Evolutionary conservation across 345 rosid species (phyloP).

Genomic region (Eucalyptus melliodora): DNA sequence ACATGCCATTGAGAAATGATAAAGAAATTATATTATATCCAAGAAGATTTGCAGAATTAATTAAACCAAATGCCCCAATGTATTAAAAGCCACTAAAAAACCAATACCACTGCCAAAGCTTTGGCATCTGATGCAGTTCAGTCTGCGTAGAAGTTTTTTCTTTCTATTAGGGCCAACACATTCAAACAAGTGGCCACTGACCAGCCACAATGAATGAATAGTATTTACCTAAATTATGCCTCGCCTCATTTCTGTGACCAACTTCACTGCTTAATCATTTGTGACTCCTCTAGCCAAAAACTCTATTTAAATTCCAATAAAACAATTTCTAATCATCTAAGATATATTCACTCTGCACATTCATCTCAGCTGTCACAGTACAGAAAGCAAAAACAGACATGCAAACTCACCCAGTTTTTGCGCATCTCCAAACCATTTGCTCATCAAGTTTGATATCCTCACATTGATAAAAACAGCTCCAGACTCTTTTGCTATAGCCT

Average conservation of each 20-base stretch:
- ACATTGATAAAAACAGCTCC: conserved; percentile 97
- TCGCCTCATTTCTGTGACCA: neutral
- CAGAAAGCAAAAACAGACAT: neutral
- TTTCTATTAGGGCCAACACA: neutral
- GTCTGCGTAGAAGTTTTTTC: neutral
- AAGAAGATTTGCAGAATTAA: neutral
- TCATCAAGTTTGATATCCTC: conserved; percentile 79
- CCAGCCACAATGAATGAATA: neutral
- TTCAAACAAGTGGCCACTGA: neutral
- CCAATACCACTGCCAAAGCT: neutral
- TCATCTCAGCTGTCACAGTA: neutral
- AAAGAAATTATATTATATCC: neutral
- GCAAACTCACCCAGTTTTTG: conserved; percentile 83
- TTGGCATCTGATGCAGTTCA: neutral
- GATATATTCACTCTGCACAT: neutral
- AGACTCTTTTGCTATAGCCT: conserved; percentile 95
- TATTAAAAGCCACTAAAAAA: neutral
- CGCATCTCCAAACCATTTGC: conserved; percentile 99
- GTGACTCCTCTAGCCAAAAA: neutral
- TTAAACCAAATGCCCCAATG: neutral
- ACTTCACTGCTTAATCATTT: neutral
- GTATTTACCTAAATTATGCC: neutral
- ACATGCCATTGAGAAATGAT: neutral
- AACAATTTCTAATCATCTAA: neutral
- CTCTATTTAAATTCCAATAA: neutral